Percentiles rank a stretch among this genome's conserved stretches.
Evolutionary conservation across 768 basidiomycete species (phyloP).

Genomic region (Leccinum pellstonianum): DNA sequence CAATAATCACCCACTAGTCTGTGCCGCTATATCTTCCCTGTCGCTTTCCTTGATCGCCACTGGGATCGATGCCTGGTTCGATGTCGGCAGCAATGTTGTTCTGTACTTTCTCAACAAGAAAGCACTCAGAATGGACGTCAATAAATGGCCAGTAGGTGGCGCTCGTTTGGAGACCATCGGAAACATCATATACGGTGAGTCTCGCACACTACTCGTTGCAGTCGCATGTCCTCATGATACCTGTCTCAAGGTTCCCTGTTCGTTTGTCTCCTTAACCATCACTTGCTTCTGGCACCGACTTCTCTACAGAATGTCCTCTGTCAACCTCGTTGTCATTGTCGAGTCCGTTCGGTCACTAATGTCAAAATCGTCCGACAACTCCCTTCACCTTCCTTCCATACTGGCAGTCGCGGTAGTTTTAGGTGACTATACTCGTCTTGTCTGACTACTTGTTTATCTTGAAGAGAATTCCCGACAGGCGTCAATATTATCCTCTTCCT

Average conservation of each 20-base stretch:
- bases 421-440: conserved; percentile 34
- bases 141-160: conserved; percentile 91
- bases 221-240: conserved; percentile 3
- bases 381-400: conserved; percentile 79
- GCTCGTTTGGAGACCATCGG: conserved; percentile 86
- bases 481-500: conserved; percentile 86
- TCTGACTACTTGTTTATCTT: background rate
- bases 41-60: conserved; percentile 90
- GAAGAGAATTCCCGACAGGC: conserved; percentile 38
- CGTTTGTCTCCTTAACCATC: background rate
- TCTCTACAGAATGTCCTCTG: conserved; percentile 76
- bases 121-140: conserved; percentile 64
- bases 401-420: conserved; percentile 82
- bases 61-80: conserved; percentile 83
- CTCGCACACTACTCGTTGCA: background rate
- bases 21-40: conserved; percentile 81
- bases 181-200: conserved; percentile 77
- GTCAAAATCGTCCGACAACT: conserved; percentile 50
- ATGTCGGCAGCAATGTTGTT: conserved; percentile 78
- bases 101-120: conserved; percentile 78
- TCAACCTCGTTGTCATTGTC: conserved; percentile 89
- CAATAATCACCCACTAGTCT: conserved; percentile 51
- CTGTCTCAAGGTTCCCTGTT: conserved; percentile 47
- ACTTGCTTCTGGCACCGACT: background rate
- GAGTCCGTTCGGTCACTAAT: conserved; percentile 78